A percentile compares a stretch with the other conserved stretches of the same genome.
These are phyloP conservation scores for Naganishia antarctica DNA, from an alignment of 768 basidiomycete genomes.

Conservation along the genomic window DNA sequence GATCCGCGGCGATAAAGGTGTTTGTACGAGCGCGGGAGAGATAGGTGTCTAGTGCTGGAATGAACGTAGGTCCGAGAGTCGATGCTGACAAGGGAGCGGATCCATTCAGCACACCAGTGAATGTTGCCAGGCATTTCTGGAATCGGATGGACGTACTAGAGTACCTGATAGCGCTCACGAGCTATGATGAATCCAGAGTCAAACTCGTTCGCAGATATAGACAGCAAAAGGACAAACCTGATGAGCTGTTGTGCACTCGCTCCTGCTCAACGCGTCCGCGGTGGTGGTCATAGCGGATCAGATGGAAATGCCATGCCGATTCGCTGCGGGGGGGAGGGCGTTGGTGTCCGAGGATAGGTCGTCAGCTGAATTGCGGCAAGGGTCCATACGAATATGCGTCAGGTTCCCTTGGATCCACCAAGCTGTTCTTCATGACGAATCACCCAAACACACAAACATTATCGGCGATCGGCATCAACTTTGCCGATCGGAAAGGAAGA, in stretches of 20 bases:
- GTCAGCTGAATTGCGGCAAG: too few relatives aligned
- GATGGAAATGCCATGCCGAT: neutral
- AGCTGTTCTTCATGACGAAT: too few relatives aligned
- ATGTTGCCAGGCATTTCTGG: neutral
- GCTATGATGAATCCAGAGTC: neutral
- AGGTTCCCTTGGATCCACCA: too few relatives aligned
- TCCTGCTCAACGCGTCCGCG: slow-evolving; percentile 6
- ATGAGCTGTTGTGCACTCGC: slow-evolving; percentile 14
- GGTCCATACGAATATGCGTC: too few relatives aligned
- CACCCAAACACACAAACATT: too few relatives aligned
- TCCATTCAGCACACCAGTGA: neutral
- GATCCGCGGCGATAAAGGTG: neutral
- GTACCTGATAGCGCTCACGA: slow-evolving; percentile 6
- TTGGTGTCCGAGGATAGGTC: neutral
- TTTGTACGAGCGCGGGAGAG: slow-evolving; percentile 7
- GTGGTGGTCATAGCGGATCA: slow-evolving; percentile 9
- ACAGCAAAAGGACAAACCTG: neutral
- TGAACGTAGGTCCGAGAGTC: slow-evolving; percentile 25
- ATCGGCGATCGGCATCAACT: too few relatives aligned
- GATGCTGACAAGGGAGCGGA: slow-evolving; percentile 11
- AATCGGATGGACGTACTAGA: neutral
- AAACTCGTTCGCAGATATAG: neutral
- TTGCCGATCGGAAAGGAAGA: too few relatives aligned
- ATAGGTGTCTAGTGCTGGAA: slow-evolving; percentile 25
- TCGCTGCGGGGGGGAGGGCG: neutral